These are phyloP conservation scores for Epicoccum nigrum DNA, from an alignment of 2,329 filamentous ascomycete species.

Conservation along the genomic window DNA sequence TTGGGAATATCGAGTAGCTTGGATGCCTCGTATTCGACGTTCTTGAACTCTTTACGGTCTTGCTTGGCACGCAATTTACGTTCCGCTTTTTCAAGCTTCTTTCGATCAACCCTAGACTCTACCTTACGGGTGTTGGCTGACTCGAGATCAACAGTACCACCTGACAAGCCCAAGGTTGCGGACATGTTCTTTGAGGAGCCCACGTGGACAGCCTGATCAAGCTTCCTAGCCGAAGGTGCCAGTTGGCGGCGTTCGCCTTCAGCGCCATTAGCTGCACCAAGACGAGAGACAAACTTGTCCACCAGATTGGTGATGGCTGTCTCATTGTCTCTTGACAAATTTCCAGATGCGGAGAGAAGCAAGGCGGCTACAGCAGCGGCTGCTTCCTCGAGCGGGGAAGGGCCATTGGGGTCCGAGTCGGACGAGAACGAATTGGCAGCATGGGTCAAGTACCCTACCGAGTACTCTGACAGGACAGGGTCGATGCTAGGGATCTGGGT, in stretches of 20 bases:
- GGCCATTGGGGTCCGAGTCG: conserved; percentile 71
- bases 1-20: conserved; percentile 83
- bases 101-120: conserved; percentile 95
- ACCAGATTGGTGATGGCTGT: conserved; percentile 82
- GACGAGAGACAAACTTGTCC: conserved; percentile 84
- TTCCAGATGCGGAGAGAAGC: conserved; percentile 89
- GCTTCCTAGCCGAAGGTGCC: conserved; percentile 77
- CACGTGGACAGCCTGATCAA: conserved; percentile 95
- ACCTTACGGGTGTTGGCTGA: conserved; percentile 92
- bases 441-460: conserved; percentile 91
- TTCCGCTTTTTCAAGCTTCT: conserved; percentile 99
- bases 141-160: conserved; percentile 86
- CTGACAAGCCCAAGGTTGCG: conserved; percentile 86
- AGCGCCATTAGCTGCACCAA: conserved; percentile 73
- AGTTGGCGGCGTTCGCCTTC: conserved; percentile 71
- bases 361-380: conserved; percentile 84
- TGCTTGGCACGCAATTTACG: conserved; percentile 97
- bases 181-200: conserved; percentile 94
- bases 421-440: conserved; percentile 82
- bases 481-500: conserved; percentile 85
- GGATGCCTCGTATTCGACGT: conserved; percentile 95
- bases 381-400: conserved; percentile 82
- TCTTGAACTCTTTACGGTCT: conserved; percentile 98
- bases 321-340: conserved; percentile 73
- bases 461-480: conserved; percentile 87